Evolutionary conservation across 768 basidiomycete species (phyloP).

Genomic region (Lepiota brunneoincarnata): DNA sequence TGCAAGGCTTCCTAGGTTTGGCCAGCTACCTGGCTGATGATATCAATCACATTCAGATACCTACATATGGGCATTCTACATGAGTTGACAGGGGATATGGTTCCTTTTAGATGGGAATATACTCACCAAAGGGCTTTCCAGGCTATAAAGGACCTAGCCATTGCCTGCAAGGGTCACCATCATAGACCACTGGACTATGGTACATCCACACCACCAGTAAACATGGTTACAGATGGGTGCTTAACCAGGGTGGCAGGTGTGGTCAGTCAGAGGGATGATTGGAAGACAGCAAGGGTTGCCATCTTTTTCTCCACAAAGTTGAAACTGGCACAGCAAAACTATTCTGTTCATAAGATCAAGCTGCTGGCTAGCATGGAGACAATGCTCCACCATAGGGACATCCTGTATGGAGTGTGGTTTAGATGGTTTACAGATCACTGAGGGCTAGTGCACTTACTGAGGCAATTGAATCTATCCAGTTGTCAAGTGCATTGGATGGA

Average conservation of each 20-base stretch:
- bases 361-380: constrained; percentile 33
- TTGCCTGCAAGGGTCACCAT: constrained; percentile 1
- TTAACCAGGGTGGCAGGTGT: constrained; percentile 21
- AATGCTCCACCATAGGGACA: constrained; percentile 25
- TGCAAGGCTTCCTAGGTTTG: constrained; percentile 8
- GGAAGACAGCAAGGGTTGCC: constrained; percentile 20
- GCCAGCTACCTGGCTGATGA: constrained; percentile 20
- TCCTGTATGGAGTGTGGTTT: too few species aligned
- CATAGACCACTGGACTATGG: too few species aligned
- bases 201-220: constrained; percentile 17
- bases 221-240: constrained; percentile 26
- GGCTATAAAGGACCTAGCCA: constrained; percentile 22
- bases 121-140: constrained; percentile 27
- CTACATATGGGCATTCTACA: constrained; percentile 28
- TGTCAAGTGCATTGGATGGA: constrained; percentile 38
- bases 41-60: constrained; percentile 21
- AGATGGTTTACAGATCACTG: too few species aligned
- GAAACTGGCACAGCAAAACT: constrained; percentile 32
- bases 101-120: constrained; percentile 19
- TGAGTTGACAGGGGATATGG: constrained; percentile 13
- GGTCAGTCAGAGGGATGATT: constrained; percentile 19
- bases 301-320: constrained; percentile 35
- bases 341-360: constrained; percentile 36
- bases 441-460: too few species aligned
- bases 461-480: constrained; percentile 32